Base-by-base conservation (phyloP, 441 rosid species). In the Syzygium syzygioides region DNA sequence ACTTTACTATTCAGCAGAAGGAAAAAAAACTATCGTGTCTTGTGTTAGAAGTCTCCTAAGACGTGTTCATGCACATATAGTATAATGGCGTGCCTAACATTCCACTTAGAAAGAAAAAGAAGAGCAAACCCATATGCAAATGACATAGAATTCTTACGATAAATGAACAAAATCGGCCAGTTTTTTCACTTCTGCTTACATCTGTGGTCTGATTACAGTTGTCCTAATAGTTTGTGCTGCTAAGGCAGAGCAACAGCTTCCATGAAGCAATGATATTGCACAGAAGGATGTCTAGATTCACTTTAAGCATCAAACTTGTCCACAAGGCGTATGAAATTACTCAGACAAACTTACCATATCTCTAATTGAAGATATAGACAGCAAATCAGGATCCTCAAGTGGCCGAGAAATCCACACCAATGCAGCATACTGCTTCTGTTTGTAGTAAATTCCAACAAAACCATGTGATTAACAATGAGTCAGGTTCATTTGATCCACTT, bases 371-470 rank as follows among this genome's bases (percentile, higher is more conserved):
- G 97, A 92, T 79, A 97, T 45, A 55, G 94, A 89, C 89, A 90
- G 88, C 88, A 93, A 26, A 87, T 97, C 99, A 89, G 92, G 89
- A 87, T 95, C 97, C 90, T 94, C 98, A 89, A 97, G 95, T 3
- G 98, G 95, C 57, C 97, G 98, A 87, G 99, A 94, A 89, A 95
- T 95, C 99, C 99, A 98, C 88, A 98, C 98, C 86, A 97, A 91
- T 53, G 99, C 99, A 93, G 93, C 96, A 91, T 98, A 98, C 92
- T 97, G 96, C 93, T 98, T 98, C 99, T 98, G 96, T 93, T 91
- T 71, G 53, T 87, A 87, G 88, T 41, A 23, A 1, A 86, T 71
- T 37, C 50, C 86, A 53, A 85, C 37, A 53, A 85, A 50, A 85
- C 26, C 17, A 85, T 50, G 30, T 86, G 45, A 89, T 86, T 41